Base-by-base conservation (phyloP, 2,329 filamentous ascomycete genomes). In the Clonostachys solani region DNA sequence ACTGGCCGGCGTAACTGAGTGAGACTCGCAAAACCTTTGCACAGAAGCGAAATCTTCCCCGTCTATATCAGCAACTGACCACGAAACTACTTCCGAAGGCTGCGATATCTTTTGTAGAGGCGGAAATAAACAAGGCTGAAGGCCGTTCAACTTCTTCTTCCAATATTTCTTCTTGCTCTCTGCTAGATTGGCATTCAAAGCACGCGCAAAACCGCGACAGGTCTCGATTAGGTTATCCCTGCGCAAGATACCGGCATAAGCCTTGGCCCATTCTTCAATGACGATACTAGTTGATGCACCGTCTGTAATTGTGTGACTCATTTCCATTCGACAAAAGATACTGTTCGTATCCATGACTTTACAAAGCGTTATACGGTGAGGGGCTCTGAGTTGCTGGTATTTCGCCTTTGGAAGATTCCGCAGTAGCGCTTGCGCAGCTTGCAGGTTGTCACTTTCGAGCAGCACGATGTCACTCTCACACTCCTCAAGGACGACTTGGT, bases 401-500 rank as follows among this genome's bases (percentile, higher is more conserved):
- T 3, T 10, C 23, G 33, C 41, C 46, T 17, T 43, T 40, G 56
- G 54, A 1, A 58, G 34, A 16, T 53, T 47, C 5, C 53, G 47
- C 47, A 59, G 49, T 3, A 59, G 37, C 7, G 5, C 40, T 10
- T 38, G 12, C 16, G 29, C 10, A 15, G 42, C 5, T 13, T 50
- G 44, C 9, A 45, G 5, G 2, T 38, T 40, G 4, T 43, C 18
- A n/a, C 52, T 47, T 12, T 54, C 46, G 1, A 50, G 0, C 10
- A 44, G 19, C 2, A 34, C 33, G 2, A 45, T 8, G 6, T 37
- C 17, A 12, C n/a, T 17, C 10, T 50, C 34, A 43, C 50, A 3
- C 47, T 40, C 36, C 37, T 40, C 50, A 33, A 64, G 54, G 12
- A 67, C 58, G 2, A 63, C 57, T 23, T 68, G 65, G 44, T 66